A percentile compares a stretch with the other conserved stretches of the same genome.
Conservation (phyloP, 1,284 basidiomycete species). For the Bondarzewia mesenterica region DNA sequence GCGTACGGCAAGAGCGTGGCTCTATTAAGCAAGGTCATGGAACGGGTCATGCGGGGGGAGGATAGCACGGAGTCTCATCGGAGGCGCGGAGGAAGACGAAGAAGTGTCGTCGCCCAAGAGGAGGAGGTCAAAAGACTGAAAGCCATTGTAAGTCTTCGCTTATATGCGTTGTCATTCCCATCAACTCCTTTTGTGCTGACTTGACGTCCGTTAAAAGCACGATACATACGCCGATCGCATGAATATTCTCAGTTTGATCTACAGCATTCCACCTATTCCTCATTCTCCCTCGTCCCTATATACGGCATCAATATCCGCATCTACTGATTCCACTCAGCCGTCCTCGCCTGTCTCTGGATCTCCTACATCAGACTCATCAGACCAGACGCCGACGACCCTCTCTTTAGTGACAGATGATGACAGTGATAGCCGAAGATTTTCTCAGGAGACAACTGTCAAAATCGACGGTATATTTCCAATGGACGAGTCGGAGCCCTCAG, state of each 20-base stretch:
- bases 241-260: conserved; percentile 81
- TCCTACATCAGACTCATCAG: conserved; percentile 43
- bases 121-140: conserved; percentile 75
- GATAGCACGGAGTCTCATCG: conserved; percentile 57
- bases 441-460: conserved; percentile 18
- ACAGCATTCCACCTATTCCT: conserved; percentile 68
- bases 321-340: conserved; percentile 43
- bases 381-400: conserved; percentile 26
- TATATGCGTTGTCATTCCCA: conserved; percentile 7
- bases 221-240: conserved; percentile 84
- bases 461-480: conserved; percentile 8
- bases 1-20: conserved; percentile 79
- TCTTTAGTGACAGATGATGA: conserved; percentile 23
- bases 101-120: conserved; percentile 77
- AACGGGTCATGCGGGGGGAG: conserved; percentile 73
- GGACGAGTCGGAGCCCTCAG: not conserved
- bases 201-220: conserved; percentile 40
- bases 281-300: conserved; percentile 52
- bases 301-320: conserved; percentile 35
- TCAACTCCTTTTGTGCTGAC: not conserved
- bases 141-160: conserved; percentile 58
- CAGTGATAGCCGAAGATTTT: conserved; percentile 23
- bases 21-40: conserved; percentile 80
- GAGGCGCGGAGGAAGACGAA: conserved; percentile 49
- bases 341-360: conserved; percentile 45